Percentiles rank a stretch among this genome's conserved stretches.
Conservation (phyloP, 2,329 filamentous ascomycete species). For the Aspergillus ustus region DNA sequence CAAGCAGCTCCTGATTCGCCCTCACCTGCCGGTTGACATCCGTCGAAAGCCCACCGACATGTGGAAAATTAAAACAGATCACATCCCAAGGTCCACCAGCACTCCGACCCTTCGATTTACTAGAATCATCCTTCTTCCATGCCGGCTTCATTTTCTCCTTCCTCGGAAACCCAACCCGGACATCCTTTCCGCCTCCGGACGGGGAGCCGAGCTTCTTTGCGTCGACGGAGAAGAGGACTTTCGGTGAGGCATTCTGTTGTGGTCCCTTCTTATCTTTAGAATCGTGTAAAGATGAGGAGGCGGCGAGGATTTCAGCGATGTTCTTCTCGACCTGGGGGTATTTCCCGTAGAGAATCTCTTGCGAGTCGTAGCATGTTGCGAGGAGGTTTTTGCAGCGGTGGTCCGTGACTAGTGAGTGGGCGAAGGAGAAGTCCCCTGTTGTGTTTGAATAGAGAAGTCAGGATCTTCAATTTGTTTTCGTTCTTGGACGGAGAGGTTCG, state of each 20-base stretch:
- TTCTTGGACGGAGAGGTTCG: neutral
- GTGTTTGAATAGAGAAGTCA: neutral
- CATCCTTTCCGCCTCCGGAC: constrained; percentile 46
- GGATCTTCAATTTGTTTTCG: neutral
- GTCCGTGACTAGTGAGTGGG: constrained; percentile 47
- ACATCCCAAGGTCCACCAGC: constrained; percentile 65
- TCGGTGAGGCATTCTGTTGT: constrained; percentile 19
- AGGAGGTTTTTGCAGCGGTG: constrained; percentile 47
- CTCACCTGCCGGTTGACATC: constrained; percentile 95
- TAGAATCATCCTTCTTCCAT: constrained; percentile 23
- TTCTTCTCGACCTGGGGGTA: constrained; percentile 72
- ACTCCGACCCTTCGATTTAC: neutral
- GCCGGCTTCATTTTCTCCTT: constrained; percentile 36
- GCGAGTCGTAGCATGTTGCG: constrained; percentile 52
- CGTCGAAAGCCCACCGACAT: constrained; percentile 88
- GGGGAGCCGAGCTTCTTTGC: constrained; percentile 47
- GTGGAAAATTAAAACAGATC: constrained; percentile 95
- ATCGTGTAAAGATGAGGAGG: constrained; percentile 7
- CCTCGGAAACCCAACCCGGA: constrained; percentile 47
- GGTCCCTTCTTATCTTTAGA: constrained; percentile 4
- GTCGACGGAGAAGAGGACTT: constrained; percentile 49
- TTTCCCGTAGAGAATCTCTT: constrained; percentile 64
- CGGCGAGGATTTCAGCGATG: constrained; percentile 50
- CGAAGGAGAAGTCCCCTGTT: constrained; percentile 55
- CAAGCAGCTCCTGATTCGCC: constrained; percentile 72